Base-by-base conservation (phyloP, 2,329 filamentous ascomycete species). In the Fusarium chaquense region DNA sequence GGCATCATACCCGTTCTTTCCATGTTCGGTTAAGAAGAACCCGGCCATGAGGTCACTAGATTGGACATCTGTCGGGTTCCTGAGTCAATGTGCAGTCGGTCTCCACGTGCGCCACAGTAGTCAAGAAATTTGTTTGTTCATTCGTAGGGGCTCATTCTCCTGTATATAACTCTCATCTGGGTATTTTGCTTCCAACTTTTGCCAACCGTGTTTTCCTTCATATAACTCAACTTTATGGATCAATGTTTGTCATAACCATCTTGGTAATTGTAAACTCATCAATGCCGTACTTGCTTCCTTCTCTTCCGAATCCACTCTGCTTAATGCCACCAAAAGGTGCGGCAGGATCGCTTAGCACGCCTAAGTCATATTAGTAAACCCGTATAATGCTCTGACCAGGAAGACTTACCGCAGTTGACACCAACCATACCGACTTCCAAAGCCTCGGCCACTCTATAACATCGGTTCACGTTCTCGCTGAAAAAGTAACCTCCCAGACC, bases 401-500 rank as follows among this genome's bases (percentile, higher is more conserved):
- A 33, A 58, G 51, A 70, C 70, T 63, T 56, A 75, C 74, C 74
- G 47, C 70, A 59, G 55, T 78, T 79, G 18, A 78, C 76, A n/a
- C 77, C 77, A 16, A 79, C 72, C 77, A 78, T 79, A 24, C 78
- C 76, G 12, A 77, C 79, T 62, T 90, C 86, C 46, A 90, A 78
- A 16, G 78, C 80, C 68, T 83, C 82, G 7, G 81, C 81, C 24
- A 84, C 79, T 45, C 81, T 76, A 76, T 79, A 82, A 50, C 78
- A 78, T 24, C 82, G 73, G 59, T 70, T 76, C 18, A 81, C 70
- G 69, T 83, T 75, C 57, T 76, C 76, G 62, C 78, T 90, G 81
- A 88, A 92, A 81, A 93, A 91, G 80, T 93, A 93, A 0, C 89
- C 90, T 3, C 91, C 90, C 20, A 93, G 85, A 15, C 91, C 91